These are phyloP conservation scores for Uromyces viciae-fabae DNA, from an alignment of 1,284 basidiomycete species.

Conservation along the genomic window DNA sequence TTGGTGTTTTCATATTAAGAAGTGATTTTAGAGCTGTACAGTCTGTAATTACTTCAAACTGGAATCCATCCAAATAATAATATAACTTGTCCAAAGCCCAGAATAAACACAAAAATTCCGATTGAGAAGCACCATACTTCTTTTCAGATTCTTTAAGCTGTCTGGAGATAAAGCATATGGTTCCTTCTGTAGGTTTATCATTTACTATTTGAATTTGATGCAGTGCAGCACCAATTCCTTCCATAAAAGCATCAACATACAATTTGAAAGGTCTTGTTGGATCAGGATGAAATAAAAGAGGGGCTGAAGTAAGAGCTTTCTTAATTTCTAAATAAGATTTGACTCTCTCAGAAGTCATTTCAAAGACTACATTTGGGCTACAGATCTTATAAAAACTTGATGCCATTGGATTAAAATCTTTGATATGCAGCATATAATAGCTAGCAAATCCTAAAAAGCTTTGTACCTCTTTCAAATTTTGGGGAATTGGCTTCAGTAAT, in stretches of 20 bases:
- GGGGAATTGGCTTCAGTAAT: not conserved
- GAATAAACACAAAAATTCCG: not conserved
- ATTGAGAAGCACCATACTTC: conserved; percentile 1
- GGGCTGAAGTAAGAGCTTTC: not conserved
- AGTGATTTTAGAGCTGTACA: not conserved
- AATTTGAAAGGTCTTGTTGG: not conserved
- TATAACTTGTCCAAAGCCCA: not conserved
- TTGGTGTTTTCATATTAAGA: not conserved
- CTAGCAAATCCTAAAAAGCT: conserved; percentile 4
- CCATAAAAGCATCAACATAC: not conserved
- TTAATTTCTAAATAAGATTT: not conserved
- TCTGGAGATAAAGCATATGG: not conserved
- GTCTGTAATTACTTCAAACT: conserved; percentile 5
- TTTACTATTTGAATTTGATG: not conserved
- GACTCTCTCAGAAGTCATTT: conserved; percentile 6
- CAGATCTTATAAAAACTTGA: not conserved
- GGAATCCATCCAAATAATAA: not conserved
- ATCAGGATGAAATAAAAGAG: not conserved
- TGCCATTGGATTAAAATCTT: not conserved
- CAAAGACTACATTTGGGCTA: not conserved
- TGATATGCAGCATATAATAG: conserved; percentile 4
- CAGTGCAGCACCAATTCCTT: not conserved
- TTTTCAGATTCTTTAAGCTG: not conserved
- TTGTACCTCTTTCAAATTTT: not conserved
- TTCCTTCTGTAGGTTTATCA: not conserved